phyloP scores from a whole-genome alignment of 148 eudicot genomes.

The Vaccinium corymbosum region DNA sequence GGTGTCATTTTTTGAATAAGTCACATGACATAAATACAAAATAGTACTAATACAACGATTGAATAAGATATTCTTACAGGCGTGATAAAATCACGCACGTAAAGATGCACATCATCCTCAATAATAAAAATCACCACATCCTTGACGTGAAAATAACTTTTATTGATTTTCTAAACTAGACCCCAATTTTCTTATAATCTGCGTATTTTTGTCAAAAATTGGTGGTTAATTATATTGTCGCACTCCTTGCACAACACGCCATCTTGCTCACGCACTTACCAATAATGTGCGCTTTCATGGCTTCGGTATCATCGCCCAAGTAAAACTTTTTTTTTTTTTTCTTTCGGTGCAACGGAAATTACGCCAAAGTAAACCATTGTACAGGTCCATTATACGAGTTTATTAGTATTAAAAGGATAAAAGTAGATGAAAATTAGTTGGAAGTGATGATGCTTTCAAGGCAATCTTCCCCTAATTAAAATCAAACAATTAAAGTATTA shows the following conservation, averaged over 20 bases:
- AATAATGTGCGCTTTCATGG: neutral
- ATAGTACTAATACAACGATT: neutral
- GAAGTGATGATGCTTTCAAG: neutral
- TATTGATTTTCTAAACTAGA: neutral
- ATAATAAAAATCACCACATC: neutral
- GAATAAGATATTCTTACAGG: neutral
- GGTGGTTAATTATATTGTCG: neutral
- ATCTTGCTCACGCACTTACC: neutral
- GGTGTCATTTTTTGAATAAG: neutral
- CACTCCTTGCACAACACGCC: neutral
- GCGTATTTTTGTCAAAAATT: neutral
- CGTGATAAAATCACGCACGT: neutral
- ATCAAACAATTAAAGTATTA: neutral
- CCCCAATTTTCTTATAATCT: neutral
- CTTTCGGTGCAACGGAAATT: no score
- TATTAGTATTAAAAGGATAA: neutral
- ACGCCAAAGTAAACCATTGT: neutral
- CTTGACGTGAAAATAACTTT: neutral
- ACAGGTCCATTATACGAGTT: neutral
- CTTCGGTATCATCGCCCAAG: neutral
- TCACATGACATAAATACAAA: neutral
- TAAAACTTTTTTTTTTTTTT: neutral
- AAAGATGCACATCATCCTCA: neutral
- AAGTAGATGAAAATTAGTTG: neutral
- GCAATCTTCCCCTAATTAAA: slow-evolving; percentile 1